Percentiles rank a stretch among this genome's conserved stretches.
Conservation (phyloP, 352 stramenopile genomes). For the Phytophthora nicotianae region DNA sequence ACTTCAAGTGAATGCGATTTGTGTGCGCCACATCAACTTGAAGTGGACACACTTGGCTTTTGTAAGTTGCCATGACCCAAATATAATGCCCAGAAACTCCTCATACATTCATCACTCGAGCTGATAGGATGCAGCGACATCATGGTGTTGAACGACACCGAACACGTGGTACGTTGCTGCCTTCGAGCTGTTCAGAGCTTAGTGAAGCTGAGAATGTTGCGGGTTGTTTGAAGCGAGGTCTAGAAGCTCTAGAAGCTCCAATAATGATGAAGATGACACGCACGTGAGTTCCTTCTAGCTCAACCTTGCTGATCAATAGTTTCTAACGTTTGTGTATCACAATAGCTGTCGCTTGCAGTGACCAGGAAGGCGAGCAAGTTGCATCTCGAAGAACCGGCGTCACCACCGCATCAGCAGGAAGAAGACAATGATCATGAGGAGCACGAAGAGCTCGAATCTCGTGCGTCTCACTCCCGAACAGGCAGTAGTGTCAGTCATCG, state of each 20-base stretch:
- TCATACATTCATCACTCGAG: conserved; percentile 7
- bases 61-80: conserved; percentile 9
- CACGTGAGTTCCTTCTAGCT: conserved; percentile 9
- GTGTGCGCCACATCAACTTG: conserved; percentile 36
- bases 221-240: conserved; percentile 18
- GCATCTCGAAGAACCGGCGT: conserved; percentile 53
- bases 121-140: conserved; percentile 31
- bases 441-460: conserved; percentile 34
- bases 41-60: conserved; percentile 32
- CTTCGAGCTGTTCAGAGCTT: neutral
- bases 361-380: conserved; percentile 35
- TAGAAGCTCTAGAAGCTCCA: conserved; percentile 17
- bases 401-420: conserved; percentile 43
- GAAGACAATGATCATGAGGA: conserved; percentile 27
- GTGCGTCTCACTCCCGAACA: conserved; percentile 29
- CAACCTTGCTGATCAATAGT: conserved; percentile 7
- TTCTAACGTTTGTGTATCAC: conserved; percentile 5
- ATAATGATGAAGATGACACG: conserved; percentile 21
- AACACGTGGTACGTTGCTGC: conserved; percentile 11
- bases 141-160: conserved; percentile 8
- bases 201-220: conserved; percentile 1
- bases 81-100: conserved; percentile 28
- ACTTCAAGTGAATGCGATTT: conserved; percentile 31
- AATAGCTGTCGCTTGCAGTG: conserved; percentile 21
- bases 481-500: conserved; percentile 18